A percentile compares a stretch with the other conserved stretches of the same genome.
phyloP scores from a whole-genome alignment of 306 rosid genomes.

The Canavalia gladiata region DNA sequence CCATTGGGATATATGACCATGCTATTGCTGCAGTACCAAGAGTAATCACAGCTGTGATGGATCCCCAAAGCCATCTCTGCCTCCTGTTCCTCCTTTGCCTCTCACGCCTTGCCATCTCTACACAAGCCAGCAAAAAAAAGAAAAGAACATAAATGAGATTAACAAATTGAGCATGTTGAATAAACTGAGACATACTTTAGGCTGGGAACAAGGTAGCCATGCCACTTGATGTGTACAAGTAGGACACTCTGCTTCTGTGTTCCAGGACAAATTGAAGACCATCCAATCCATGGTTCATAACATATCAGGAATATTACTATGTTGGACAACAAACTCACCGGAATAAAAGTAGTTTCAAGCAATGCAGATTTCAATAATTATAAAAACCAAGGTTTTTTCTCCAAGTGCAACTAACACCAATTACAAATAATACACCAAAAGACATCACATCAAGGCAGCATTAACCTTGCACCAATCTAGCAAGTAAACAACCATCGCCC shows the following conservation, averaged over 20 bases:
- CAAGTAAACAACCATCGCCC: constrained; percentile 6
- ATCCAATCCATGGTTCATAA: neutral
- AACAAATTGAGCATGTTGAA: constrained; percentile 7
- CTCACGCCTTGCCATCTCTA: constrained; percentile 82
- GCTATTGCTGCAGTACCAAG: constrained; percentile 80
- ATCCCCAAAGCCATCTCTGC: constrained; percentile 96
- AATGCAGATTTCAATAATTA: neutral
- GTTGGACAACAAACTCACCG: constrained; percentile 2
- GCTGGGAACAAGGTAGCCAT: constrained; percentile 22
- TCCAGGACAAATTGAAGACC: neutral
- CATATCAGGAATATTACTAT: constrained; percentile 13
- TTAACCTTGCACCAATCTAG: neutral
- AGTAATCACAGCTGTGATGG: constrained; percentile 68
- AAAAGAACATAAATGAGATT: neutral
- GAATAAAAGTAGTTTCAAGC: neutral
- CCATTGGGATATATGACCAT: constrained; percentile 77
- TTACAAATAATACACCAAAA: neutral
- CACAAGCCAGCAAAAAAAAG: constrained; percentile 35
- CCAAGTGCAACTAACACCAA: constrained; percentile 2
- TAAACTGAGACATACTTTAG: constrained; percentile 5
- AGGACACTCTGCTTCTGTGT: neutral
- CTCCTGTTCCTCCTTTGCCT: constrained; percentile 72
- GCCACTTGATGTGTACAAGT: neutral
- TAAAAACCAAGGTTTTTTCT: neutral
- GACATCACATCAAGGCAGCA: neutral